These are phyloP conservation scores for Lipomyces spencermartinsiae DNA, from an alignment of 805 yeast species.

Conservation along the genomic window DNA sequence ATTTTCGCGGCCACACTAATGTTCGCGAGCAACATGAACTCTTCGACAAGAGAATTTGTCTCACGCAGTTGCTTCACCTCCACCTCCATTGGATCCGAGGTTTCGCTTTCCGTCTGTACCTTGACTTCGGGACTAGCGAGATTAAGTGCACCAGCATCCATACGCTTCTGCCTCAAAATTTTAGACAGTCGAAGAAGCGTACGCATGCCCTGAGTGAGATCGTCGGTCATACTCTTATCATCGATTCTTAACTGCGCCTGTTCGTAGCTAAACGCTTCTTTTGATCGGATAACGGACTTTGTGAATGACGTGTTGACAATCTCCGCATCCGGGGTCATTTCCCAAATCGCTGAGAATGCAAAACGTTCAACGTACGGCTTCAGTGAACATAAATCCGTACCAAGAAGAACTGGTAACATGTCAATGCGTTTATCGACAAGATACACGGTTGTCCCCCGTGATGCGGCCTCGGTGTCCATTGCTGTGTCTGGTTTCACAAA, in stretches of 20 bases:
- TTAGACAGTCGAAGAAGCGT: constrained; percentile 79
- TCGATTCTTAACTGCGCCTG: constrained; percentile 92
- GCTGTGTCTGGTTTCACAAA: constrained; percentile 93
- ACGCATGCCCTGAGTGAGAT: constrained; percentile 88
- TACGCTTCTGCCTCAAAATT: constrained; percentile 79
- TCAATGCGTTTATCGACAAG: constrained; percentile 97
- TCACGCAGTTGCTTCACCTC: constrained; percentile 87
- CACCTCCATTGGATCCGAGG: constrained; percentile 95
- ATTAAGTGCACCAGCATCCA: constrained; percentile 95
- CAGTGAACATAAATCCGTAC: constrained; percentile 94
- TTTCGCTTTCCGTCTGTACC: constrained; percentile 95
- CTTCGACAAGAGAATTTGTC: constrained; percentile 96
- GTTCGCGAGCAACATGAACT: constrained; percentile 96
- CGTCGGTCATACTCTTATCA: constrained; percentile 76
- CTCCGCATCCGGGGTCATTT: constrained; percentile 82
- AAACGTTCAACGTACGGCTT: constrained; percentile 94
- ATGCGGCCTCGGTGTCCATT: constrained; percentile 92
- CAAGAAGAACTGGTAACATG: constrained; percentile 94
- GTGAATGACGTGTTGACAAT: constrained; percentile 79
- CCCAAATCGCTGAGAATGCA: constrained; percentile 97
- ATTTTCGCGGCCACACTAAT: constrained; percentile 94
- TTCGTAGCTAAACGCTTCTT: constrained; percentile 94
- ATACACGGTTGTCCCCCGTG: constrained; percentile 96
- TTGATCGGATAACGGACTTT: constrained; percentile 86
- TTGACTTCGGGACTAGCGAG: constrained; percentile 98